phyloP scores from a whole-genome alignment of 2,329 filamentous ascomycete genomes.

The Cryphonectria parasitica region DNA sequence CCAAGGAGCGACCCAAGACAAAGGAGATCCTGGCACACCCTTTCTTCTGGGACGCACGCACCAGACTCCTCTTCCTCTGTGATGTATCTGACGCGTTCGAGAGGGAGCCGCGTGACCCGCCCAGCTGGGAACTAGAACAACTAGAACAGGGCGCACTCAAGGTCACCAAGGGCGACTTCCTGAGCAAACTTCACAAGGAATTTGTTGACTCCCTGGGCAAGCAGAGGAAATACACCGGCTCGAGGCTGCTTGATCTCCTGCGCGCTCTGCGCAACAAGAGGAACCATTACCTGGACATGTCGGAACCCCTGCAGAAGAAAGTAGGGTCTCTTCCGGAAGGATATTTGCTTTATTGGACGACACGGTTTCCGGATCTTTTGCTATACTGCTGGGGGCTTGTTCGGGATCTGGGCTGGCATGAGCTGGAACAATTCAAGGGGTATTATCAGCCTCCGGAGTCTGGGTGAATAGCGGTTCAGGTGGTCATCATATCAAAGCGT shows the following conservation, averaged over 20 bases:
- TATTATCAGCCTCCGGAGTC: conserved; percentile 63
- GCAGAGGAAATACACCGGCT: conserved; percentile 91
- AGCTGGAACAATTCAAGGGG: conserved; percentile 68
- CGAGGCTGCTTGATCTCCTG: conserved; percentile 80
- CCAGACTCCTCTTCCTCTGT: conserved; percentile 89
- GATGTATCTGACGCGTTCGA: conserved; percentile 97
- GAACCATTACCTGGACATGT: conserved; percentile 97
- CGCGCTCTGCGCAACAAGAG: conserved; percentile 93
- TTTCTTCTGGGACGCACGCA: conserved; percentile 94
- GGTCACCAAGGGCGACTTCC: conserved; percentile 73
- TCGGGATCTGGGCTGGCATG: conserved; percentile 65
- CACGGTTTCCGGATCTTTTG: conserved; percentile 76
- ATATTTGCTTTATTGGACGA: conserved; percentile 83
- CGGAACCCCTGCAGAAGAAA: conserved; percentile 69
- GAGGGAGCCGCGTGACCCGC: conserved; percentile 83
- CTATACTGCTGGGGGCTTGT: conserved; percentile 80
- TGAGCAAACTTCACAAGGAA: conserved; percentile 72
- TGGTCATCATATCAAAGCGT: background rate
- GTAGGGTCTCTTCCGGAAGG: conserved; percentile 79
- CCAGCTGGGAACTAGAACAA: conserved; percentile 66
- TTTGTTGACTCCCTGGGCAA: conserved; percentile 92
- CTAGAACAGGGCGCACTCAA: conserved; percentile 58
- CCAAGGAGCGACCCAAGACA: conserved; percentile 68
- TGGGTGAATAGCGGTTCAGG: background rate
- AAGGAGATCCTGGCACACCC: conserved; percentile 86